These are phyloP conservation scores for Phytophthora multivora DNA, from an alignment of 352 stramenopile genomes.

Conservation along the genomic window DNA sequence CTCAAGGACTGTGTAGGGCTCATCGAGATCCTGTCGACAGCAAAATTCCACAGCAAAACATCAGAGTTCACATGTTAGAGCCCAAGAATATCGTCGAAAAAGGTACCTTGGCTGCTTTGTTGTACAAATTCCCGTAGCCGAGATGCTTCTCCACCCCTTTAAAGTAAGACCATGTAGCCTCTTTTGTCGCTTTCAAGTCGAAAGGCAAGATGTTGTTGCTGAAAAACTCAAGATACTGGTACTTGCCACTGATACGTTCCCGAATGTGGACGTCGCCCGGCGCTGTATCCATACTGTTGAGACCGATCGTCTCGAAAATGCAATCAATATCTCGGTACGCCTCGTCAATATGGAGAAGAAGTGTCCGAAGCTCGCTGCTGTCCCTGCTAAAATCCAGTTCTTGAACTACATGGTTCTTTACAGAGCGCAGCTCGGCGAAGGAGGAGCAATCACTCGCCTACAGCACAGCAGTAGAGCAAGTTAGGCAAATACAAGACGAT, in stretches of 20 bases:
- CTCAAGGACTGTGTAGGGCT: constrained; percentile 14
- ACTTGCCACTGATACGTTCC: constrained; percentile 10
- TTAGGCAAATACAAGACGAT: background rate
- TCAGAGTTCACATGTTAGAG: too few species aligned
- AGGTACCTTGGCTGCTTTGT: constrained; percentile 28
- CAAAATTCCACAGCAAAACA: background rate
- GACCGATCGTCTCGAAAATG: constrained; percentile 24
- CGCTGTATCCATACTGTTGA: constrained; percentile 13
- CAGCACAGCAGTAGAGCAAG: background rate
- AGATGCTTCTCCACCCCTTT: constrained; percentile 28
- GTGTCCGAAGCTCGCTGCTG: constrained; percentile 10
- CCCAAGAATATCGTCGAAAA: too few species aligned
- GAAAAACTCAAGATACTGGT: constrained; percentile 31
- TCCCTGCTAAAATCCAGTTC: constrained; percentile 2
- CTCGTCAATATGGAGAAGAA: constrained; percentile 16
- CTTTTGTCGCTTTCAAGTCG: constrained; percentile 18
- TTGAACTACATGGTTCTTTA: constrained; percentile 7
- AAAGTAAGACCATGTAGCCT: constrained; percentile 41
- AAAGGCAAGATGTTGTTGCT: constrained; percentile 41
- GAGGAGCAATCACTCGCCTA: constrained; percentile 5
- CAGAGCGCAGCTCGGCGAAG: background rate
- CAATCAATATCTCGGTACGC: constrained; percentile 23
- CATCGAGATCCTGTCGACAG: constrained; percentile 7
- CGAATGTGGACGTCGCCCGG: constrained; percentile 23
- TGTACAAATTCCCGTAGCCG: constrained; percentile 26